phyloP scores from a whole-genome alignment of 176 grass and related monocot genomes.

The Elaeis guineensis region DNA sequence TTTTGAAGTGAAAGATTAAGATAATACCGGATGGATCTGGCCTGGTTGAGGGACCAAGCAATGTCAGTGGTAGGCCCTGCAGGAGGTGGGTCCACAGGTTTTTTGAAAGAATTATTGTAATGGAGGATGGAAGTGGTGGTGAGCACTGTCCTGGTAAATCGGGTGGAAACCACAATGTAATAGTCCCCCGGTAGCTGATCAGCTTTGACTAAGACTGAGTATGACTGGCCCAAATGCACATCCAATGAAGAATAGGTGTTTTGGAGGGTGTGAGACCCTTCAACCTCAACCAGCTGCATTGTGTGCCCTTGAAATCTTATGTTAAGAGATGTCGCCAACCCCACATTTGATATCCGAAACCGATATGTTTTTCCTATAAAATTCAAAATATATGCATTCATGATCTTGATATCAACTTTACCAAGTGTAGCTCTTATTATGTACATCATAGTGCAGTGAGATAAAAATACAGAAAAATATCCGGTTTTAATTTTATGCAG shows the following conservation, averaged over 20 bases:
- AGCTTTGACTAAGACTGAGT: slow-evolving; percentile 67
- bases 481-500: too few relatives aligned
- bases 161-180: slow-evolving; percentile 65
- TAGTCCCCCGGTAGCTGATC: slow-evolving; percentile 60
- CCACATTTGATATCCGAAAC: slow-evolving; percentile 79
- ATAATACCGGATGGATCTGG: slow-evolving; percentile 62
- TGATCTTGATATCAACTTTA: background rate
- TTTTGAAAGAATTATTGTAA: slow-evolving; percentile 55
- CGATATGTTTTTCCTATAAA: slow-evolving; percentile 56
- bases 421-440: too few relatives aligned
- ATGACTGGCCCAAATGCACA: slow-evolving; percentile 82
- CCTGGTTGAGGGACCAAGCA: slow-evolving; percentile 80
- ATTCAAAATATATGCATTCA: background rate
- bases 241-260: slow-evolving; percentile 69
- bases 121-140: slow-evolving; percentile 46
- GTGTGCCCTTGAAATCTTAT: slow-evolving; percentile 79
- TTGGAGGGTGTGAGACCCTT: slow-evolving; percentile 78
- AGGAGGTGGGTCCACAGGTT: slow-evolving; percentile 28
- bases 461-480: too few relatives aligned
- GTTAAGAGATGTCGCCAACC: slow-evolving; percentile 60
- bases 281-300: slow-evolving; percentile 82
- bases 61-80: slow-evolving; percentile 58
- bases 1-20: background rate
- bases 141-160: slow-evolving; percentile 50
- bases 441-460: too few relatives aligned